Conservation (phyloP, 2,329 filamentous ascomycete species). For the Zymoseptoria pseudotritici region DNA sequence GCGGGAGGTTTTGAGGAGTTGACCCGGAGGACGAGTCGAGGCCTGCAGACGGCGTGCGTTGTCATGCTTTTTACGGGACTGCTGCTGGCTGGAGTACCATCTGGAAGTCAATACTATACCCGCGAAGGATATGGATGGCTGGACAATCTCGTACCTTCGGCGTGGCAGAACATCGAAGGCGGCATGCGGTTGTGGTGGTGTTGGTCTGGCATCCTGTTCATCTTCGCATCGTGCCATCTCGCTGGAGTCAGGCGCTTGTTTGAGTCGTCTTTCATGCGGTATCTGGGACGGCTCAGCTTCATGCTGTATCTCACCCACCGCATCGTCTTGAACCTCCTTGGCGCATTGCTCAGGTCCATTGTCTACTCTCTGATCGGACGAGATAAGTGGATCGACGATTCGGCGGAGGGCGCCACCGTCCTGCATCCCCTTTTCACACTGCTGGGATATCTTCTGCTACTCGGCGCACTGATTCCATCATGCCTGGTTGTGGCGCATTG, state of each 20-base stretch:
- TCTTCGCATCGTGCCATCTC: slow-evolving; percentile 11
- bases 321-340: slow-evolving; percentile 8
- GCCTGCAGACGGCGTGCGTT: background rate
- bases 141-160: background rate
- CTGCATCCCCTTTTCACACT: slow-evolving; percentile 5
- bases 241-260: slow-evolving; percentile 6
- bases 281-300: slow-evolving; percentile 16
- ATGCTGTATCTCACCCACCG: slow-evolving; percentile 20
- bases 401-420: background rate
- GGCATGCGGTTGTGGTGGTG: slow-evolving; percentile 13
- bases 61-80: slow-evolving; percentile 5
- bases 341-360: background rate
- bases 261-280: slow-evolving; percentile 7
- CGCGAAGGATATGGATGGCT: slow-evolving; percentile 13
- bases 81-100: slow-evolving; percentile 8
- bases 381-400: slow-evolving; percentile 4
- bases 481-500: slow-evolving; percentile 10
- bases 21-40: background rate
- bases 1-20: slow-evolving; percentile 13
- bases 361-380: slow-evolving; percentile 5
- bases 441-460: slow-evolving; percentile 3
- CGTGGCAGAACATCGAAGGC: slow-evolving; percentile 8
- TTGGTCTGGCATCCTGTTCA: slow-evolving; percentile 16
- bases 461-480: slow-evolving; percentile 3
- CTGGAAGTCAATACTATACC: slow-evolving; percentile 2